Base-by-base conservation (phyloP, 2,329 filamentous ascomycete species). In the Ophiostoma novo-ulmi region DNA sequence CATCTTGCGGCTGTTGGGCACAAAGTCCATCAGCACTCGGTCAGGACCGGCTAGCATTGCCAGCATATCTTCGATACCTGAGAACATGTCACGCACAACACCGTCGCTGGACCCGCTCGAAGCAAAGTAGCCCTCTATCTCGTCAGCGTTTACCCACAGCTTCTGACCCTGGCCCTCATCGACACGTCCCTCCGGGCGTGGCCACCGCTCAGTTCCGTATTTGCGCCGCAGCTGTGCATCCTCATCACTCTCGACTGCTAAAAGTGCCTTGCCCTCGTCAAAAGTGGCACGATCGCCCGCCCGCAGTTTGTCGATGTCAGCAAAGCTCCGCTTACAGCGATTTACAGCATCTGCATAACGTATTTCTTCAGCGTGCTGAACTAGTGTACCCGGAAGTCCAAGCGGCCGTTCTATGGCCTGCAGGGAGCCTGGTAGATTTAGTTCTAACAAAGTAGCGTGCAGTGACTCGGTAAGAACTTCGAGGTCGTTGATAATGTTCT, bases 381-480 rank as follows among this genome's bases (percentile, higher is more conserved):
- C 87, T 1, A 99, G 81, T 20, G 88, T 91, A 0, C 93, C 92
- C 0, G 95, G 95, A 4, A 99, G 80, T 0, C 95, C 95, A 0
- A 99, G 84, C 0, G 95, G 95, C 78, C 97, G 98, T 78, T 99
- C 95, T 0, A 98, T 84, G 0, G 95, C 95, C 78, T 99, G 95
- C 4, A 99, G 81, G 1, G 94, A 97, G 0, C 95, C 95, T 0
- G 95, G 95, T 0, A 99, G 85, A 71, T 96, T 95, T 17, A 98
- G 82, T 0, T 91, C 94, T 22, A 91, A 88, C 31, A 98, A 81
- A 0, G 94, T 82, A 75, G 92, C 89, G 76, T 97, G 91, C 0
- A 98, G 84, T 73, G 89, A 88, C 72, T 90, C 88, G 0, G 92
- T 97, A 75, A 98, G 85, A 0, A 83, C 85, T 75, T 98, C 94